Conservation (phyloP, 768 basidiomycete species). For the Naganishia randhawae region DNA sequence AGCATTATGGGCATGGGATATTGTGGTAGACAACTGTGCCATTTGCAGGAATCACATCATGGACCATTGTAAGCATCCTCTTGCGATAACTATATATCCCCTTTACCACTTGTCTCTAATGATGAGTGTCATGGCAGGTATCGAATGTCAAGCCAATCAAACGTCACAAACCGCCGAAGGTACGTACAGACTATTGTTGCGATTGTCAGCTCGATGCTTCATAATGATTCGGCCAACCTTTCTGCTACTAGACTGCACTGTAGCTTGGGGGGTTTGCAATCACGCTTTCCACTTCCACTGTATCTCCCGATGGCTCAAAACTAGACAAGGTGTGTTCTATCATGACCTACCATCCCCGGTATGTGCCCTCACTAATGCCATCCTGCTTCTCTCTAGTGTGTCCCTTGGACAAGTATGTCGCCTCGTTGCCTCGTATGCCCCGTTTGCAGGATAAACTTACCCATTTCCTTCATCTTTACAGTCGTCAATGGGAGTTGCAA, state of each 20-base stretch:
- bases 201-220: neutral
- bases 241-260: slow-evolving; percentile 56
- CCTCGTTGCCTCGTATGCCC: neutral
- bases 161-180: slow-evolving; percentile 57
- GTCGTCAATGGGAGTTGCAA: slow-evolving; percentile 51
- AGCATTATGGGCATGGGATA: slow-evolving; percentile 98
- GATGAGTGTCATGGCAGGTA: slow-evolving; percentile 59
- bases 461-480: slow-evolving; percentile 11
- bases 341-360: neutral
- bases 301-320: slow-evolving; percentile 98
- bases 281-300: slow-evolving; percentile 99
- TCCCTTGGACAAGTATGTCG: slow-evolving; percentile 50
- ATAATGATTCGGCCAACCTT: neutral
- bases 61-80: slow-evolving; percentile 80
- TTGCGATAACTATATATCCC: neutral
- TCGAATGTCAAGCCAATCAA: slow-evolving; percentile 99
- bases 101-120: neutral
- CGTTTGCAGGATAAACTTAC: neutral
- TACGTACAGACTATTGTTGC: slow-evolving; percentile 9
- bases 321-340: slow-evolving; percentile 53
- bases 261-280: slow-evolving; percentile 99
- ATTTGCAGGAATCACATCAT: slow-evolving; percentile 99
- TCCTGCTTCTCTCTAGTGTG: slow-evolving; percentile 42
- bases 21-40: slow-evolving; percentile 98
- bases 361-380: neutral